Conservation (phyloP, 2,329 filamentous ascomycete species). For the Colletotrichum cereale region DNA sequence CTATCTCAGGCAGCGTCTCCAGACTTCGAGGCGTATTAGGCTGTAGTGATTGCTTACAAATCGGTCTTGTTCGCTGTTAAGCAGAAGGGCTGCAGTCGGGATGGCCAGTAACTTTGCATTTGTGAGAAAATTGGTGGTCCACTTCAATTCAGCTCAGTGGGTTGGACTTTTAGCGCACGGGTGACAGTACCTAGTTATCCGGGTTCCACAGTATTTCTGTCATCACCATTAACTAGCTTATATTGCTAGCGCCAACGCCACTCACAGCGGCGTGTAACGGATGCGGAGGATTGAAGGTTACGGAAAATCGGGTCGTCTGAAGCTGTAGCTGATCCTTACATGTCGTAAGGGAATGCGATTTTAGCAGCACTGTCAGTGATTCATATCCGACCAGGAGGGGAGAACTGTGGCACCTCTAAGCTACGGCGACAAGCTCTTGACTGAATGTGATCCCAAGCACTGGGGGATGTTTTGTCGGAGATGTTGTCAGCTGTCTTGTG, state of each 20-base stretch:
- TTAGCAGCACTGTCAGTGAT: background rate
- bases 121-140: background rate
- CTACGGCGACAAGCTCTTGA: background rate
- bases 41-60: background rate
- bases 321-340: background rate
- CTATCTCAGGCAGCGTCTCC: too few relatives aligned
- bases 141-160: background rate
- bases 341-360: background rate
- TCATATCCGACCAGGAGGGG: background rate
- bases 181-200: background rate
- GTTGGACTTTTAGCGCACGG: background rate
- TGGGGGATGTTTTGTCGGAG: background rate
- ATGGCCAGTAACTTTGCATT: background rate
- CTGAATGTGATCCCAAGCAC: background rate
- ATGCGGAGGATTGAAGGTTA: too few relatives aligned
- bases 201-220: background rate
- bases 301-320: too few relatives aligned
- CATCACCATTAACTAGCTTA: background rate
- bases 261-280: too few relatives aligned
- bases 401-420: background rate
- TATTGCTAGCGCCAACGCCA: background rate
- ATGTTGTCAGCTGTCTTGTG: background rate
- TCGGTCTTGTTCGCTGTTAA: background rate
- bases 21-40: background rate
- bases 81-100: background rate